Conservation (phyloP, 164 flowering plant species). For the Vitis amurensis region DNA sequence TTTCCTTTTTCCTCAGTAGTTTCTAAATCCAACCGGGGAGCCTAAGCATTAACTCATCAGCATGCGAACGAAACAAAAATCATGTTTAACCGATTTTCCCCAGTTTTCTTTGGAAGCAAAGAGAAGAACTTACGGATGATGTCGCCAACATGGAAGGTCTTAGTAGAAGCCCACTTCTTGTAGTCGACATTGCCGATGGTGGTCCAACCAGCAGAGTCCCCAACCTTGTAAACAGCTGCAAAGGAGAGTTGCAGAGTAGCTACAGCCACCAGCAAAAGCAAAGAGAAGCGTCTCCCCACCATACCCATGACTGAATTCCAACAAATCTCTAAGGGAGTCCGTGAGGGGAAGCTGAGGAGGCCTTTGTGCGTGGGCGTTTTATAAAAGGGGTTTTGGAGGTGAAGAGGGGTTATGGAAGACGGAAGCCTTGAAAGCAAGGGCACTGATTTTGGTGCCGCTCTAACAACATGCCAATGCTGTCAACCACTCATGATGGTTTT, state of each 20-base stretch:
- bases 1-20: no score
- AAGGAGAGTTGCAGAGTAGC: neutral
- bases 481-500: no score
- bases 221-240: slow-evolving; percentile 44
- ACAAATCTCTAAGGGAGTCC: neutral
- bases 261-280: slow-evolving; percentile 8
- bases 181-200: slow-evolving; percentile 35
- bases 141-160: slow-evolving; percentile 36
- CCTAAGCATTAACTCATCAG: no score
- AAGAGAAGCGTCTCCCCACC: slow-evolving; percentile 5
- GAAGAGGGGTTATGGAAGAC: no score
- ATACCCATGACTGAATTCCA: slow-evolving; percentile 21
- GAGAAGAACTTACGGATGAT: slow-evolving; percentile 19
- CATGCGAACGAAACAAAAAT: no score
- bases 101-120: neutral
- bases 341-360: slow-evolving; percentile 1
- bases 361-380: neutral
- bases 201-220: slow-evolving; percentile 55
- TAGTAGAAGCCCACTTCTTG: slow-evolving; percentile 40
- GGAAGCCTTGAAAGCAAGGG: no score
- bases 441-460: no score
- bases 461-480: no score
- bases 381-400: neutral
- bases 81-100: no score
- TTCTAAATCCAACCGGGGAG: no score